Conservation (phyloP, 495 filamentous ascomycete genomes). For the Hyphodiscus hymeniophilus region DNA sequence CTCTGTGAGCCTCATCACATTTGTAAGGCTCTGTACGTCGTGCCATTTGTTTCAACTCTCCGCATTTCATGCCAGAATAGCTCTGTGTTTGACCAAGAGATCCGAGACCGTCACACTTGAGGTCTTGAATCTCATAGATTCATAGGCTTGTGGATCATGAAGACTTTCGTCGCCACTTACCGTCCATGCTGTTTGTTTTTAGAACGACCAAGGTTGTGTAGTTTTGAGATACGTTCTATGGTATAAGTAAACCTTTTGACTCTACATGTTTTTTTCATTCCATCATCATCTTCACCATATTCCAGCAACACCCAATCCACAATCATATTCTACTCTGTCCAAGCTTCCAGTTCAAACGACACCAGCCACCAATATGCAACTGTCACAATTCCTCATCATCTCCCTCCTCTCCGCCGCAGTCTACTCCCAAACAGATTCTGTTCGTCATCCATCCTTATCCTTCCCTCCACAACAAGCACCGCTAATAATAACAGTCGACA, state of each 20-base stretch:
- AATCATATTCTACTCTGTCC: too few species aligned
- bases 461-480: background rate
- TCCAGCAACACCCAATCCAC: constrained; percentile 3
- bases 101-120: too few species aligned
- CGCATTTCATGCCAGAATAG: background rate
- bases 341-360: background rate
- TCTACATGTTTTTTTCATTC: constrained; percentile 5
- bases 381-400: constrained; percentile 13
- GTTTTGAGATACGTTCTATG: background rate
- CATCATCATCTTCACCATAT: constrained; percentile 6
- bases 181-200: constrained; percentile 1
- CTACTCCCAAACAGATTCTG: constrained; percentile 6
- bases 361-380: constrained; percentile 16
- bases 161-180: background rate
- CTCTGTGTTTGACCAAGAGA: too few species aligned
- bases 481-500: constrained; percentile 1
- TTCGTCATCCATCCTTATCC: background rate
- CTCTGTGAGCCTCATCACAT: background rate
- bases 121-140: too few species aligned
- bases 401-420: constrained; percentile 15
- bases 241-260: constrained; percentile 18
- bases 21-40: constrained; percentile 8
- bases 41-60: constrained; percentile 10
- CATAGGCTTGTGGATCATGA: too few species aligned
- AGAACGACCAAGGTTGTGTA: background rate